Conservation (phyloP, 169 alveolate species). For the Cryptosporidium parvum region DNA sequence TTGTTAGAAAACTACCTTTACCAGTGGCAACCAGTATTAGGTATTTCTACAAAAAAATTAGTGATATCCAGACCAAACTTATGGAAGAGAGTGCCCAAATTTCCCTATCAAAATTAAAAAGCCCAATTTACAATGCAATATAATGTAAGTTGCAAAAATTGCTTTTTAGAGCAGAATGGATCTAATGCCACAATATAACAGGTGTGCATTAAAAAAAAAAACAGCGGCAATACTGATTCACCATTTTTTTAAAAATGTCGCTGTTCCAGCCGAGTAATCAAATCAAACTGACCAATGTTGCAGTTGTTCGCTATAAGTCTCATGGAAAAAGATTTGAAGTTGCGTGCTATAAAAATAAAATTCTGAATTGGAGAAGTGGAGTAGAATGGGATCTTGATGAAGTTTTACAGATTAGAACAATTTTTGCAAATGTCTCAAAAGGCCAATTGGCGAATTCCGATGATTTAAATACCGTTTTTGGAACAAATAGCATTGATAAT, state of each 20-base stretch:
- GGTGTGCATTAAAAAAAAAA: not conserved
- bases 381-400: conserved; percentile 92
- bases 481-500: conserved; percentile 86
- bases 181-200: not conserved
- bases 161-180: not conserved
- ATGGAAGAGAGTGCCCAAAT: not conserved
- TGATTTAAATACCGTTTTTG: conserved; percentile 90
- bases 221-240: conserved; percentile 13
- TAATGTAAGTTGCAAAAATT: not conserved
- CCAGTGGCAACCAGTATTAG: not conserved
- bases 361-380: conserved; percentile 94
- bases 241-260: conserved; percentile 66
- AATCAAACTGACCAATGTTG: conserved; percentile 95
- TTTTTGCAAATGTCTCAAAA: conserved; percentile 93
- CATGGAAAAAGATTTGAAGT: conserved; percentile 93
- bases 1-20: not conserved
- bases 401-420: conserved; percentile 92
- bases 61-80: no score
- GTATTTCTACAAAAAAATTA: no score
- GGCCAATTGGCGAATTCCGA: conserved; percentile 94
- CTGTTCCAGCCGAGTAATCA: conserved; percentile 93
- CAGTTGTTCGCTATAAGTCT: conserved; percentile 91
- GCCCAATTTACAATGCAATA: no score
- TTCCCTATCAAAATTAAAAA: no score
- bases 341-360: conserved; percentile 97